Evolutionary conservation across 306 rosid species (phyloP), one percentile per base, ranked within the genome.

Genomic region (Rubus parviflorus): DNA sequence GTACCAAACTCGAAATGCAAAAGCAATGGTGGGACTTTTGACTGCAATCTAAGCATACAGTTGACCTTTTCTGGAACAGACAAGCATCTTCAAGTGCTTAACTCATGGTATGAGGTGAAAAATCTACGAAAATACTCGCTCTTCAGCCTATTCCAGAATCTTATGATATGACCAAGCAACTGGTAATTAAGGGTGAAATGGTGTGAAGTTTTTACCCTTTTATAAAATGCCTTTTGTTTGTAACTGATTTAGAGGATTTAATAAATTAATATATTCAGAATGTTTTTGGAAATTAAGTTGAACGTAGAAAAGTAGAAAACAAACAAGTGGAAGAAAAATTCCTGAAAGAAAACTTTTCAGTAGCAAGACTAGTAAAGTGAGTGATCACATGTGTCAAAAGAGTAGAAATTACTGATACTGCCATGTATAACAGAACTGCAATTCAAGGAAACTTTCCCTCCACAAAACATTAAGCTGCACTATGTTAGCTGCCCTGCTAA

Each of bases 41-140:
- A 76, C 72, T 92, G 97, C 91, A 87, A 85, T 42, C 12, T 95
- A 49, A 83, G 91, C 84, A 82, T 92, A 75, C 99, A 89, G 51
- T 75, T 95, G 82, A 40, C 91, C 60, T 92, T 95, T 84, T 89
- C 99, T 69, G 97, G 99, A 54, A 92, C 97, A 74, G 97, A 95
- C 81, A 89, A 80, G 86, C 85, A 90, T 75, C 97, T 90, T 16
- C 68, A 82, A 62, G 96, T 77, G 40, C 92, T 95, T 12, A 89
- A 90, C 85, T 90, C 99, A 13, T 90, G 99, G 99, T 95, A 86
- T 57, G 96, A 92, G 86, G 90, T 90, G 53, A 10, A 75, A 71
- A 90, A 89, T 16, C 92, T 92, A 40, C 70, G 82, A 45, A 90
- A 77, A 45, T 84, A 85, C 85, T 92, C 96, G 13, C 97, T 95